Conservation (phyloP, 305 asterid genomes). For the Rubia peregrina region DNA sequence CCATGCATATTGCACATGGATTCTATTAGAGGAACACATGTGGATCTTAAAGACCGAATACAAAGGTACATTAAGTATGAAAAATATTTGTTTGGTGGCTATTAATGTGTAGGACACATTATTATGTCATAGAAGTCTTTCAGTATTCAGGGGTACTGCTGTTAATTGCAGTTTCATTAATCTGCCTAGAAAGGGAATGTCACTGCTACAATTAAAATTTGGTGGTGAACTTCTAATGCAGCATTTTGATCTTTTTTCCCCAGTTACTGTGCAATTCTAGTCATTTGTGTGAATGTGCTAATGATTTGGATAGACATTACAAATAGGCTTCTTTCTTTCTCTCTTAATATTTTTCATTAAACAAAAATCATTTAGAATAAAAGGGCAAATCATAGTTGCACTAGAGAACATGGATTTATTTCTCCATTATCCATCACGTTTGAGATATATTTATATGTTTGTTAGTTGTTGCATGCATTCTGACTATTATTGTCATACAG, state of each 20-base stretch:
- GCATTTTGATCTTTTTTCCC: background rate
- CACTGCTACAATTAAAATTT: background rate
- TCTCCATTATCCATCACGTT: background rate
- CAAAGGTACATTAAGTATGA: conserved; percentile 45
- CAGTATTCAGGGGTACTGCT: background rate
- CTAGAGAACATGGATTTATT: background rate
- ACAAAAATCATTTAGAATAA: background rate
- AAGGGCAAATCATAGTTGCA: background rate
- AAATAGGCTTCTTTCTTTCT: background rate
- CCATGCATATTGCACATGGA: conserved; percentile 99
- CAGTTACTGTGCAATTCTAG: background rate
- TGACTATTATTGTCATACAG: conserved; percentile 35
- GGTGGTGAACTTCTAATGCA: background rate
- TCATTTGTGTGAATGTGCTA: background rate
- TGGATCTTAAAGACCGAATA: conserved; percentile 70
- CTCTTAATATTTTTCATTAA: background rate
- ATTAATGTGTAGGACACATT: background rate
- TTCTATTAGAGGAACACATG: conserved; percentile 84
- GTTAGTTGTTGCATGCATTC: conserved; percentile 9
- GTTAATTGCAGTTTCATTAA: background rate
- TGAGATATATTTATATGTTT: background rate
- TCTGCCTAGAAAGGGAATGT: background rate
- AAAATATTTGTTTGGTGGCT: background rate
- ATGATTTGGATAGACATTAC: background rate
- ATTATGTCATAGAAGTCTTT: background rate